Evolutionary conservation across 306 rosid genomes (phyloP).

Genomic region (Cajanus cajan): DNA sequence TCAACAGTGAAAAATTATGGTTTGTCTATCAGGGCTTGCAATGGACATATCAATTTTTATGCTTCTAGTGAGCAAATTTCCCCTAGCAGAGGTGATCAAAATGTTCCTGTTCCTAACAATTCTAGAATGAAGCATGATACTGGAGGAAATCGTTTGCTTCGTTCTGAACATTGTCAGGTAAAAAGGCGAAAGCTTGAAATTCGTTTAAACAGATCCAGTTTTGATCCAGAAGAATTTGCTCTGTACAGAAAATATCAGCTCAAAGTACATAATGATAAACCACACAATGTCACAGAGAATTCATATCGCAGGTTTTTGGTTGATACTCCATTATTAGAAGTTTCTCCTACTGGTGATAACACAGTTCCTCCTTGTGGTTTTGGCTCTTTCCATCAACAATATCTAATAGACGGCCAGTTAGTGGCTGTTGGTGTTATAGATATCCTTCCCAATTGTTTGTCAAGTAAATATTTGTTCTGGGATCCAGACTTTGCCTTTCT

Average conservation of each 20-base stretch:
- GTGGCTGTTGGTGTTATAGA: conserved; percentile 97
- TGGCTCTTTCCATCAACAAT: conserved; percentile 98
- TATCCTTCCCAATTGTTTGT: conserved; percentile 89
- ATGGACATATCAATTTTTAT: conserved; percentile 89
- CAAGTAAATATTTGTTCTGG: conserved; percentile 97
- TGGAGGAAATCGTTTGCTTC: conserved; percentile 39
- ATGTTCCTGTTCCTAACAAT: conserved; percentile 32
- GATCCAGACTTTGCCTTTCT: conserved; percentile 94
- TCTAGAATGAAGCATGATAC: conserved; percentile 36
- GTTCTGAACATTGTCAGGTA: conserved; percentile 32
- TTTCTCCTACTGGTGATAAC: conserved; percentile 67
- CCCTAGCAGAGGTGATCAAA: conserved; percentile 38
- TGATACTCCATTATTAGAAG: conserved; percentile 71
- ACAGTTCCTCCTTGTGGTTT: conserved; percentile 85
- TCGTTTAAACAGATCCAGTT: conserved; percentile 71
- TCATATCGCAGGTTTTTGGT: conserved; percentile 80
- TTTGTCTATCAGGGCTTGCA: conserved; percentile 73
- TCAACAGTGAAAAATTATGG: conserved; percentile 41
- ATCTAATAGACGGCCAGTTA: conserved; percentile 74
- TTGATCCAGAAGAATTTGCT: conserved; percentile 76
- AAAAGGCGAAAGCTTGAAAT: conserved; percentile 70
- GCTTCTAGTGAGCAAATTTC: conserved; percentile 49
- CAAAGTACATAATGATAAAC: conserved; percentile 78
- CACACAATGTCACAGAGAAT: conserved; percentile 57
- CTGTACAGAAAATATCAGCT: conserved; percentile 73